Evolutionary conservation across 2,329 filamentous ascomycete genomes (phyloP), one percentile per base, ranked within the genome.

Genomic region (Monilinia fructigena): DNA sequence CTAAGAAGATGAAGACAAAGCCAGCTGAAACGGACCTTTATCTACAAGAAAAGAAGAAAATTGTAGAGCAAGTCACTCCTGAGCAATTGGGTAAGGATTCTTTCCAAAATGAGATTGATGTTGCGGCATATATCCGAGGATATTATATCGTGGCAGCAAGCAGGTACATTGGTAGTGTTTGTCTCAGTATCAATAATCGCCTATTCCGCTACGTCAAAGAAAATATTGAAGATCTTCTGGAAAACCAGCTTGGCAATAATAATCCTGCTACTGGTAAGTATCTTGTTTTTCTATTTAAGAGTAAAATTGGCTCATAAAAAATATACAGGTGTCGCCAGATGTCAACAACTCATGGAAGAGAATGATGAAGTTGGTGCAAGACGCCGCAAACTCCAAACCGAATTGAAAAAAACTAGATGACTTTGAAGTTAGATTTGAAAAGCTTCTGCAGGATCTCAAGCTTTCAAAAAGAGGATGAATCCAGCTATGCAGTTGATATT

Each of bases 61-160:
- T 54, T 23, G 47, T 60, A 4, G 54, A 23, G 16, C 55, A 48
- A 18, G 66, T 72, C 28, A 70, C 23, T 12, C 67, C 71, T 31
- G 58, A 75, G 0, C 66, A 81, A 35, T 78, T 91, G 14, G 82
- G 82, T 0, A 75, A 79, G 0, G 89, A 92, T 71, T 79, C 81
- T 0, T 92, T 86, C 70, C 74, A 80, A 1, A 76, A 78, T 0
- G 89, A 92, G 73, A 76, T 93, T 0, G 79, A 82, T 11, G 84
- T 89, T 0, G 83, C 89, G 0, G 82, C 86, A 0, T 86, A 86
- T 4, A 82, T 91, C 55, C 80, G 88, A 0, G 88, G 84, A 0
- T 93, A 92, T 75, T 93, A 93, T 73, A 81, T 85, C 56, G 83
- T 89, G 5, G 89, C 90, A 0, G 83, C 86, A 0, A 78, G 82